Percentiles rank a stretch among this genome's conserved stretches.
phyloP scores from a whole-genome alignment of 495 filamentous ascomycete genomes.

The Pyronema omphalodes region DNA sequence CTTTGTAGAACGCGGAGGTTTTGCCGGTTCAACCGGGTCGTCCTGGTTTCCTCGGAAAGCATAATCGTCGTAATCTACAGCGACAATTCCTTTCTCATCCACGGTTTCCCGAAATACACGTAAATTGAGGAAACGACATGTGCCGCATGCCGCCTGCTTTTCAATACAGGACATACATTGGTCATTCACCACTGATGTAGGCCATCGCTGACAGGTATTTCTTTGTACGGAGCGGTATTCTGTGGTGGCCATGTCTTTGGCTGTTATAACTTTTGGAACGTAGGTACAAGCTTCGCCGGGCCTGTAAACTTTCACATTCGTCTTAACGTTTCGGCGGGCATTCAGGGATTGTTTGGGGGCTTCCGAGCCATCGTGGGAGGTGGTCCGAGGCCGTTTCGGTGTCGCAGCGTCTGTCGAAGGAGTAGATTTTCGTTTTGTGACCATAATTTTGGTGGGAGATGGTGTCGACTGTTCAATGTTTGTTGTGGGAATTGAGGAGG shows the following conservation, averaged over 20 bases:
- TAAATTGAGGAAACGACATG: conserved; percentile 16
- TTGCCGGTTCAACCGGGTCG: neutral
- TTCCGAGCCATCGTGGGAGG: too few relatives aligned
- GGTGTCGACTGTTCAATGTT: too few relatives aligned
- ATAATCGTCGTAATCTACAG: neutral
- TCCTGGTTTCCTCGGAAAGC: conserved; percentile 13
- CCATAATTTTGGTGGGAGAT: too few relatives aligned
- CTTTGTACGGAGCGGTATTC: neutral
- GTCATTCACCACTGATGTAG: neutral
- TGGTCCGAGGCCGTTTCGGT: too few relatives aligned
- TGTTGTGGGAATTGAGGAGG: too few relatives aligned
- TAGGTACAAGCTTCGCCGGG: neutral
- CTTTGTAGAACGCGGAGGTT: neutral
- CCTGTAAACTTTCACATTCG: neutral
- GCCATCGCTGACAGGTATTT: neutral
- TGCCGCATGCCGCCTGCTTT: conserved; percentile 11
- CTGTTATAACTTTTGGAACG: neutral
- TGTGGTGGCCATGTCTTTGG: neutral
- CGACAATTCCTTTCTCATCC: neutral
- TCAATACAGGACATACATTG: conserved; percentile 19
- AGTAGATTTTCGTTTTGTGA: too few relatives aligned
- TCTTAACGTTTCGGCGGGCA: too few relatives aligned
- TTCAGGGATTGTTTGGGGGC: too few relatives aligned
- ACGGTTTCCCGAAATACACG: conserved; percentile 10
- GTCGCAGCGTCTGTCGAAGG: too few relatives aligned